phyloP scores from a whole-genome alignment of 2,329 filamentous ascomycete species.

The Ilyonectria sp. region DNA sequence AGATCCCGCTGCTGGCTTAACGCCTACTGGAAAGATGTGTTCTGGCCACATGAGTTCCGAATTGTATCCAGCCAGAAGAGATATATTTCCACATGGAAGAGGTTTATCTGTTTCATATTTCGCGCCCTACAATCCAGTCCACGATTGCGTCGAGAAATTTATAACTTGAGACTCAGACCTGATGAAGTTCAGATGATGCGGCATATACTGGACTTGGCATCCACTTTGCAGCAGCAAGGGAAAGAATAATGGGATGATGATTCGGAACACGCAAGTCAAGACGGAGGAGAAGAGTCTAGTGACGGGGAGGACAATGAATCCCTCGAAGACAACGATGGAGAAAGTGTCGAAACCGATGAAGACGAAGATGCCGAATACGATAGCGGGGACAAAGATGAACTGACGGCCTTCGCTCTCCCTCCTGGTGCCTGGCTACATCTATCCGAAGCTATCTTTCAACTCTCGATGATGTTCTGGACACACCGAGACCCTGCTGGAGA shows the following conservation, averaged over 20 bases:
- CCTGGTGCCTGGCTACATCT: neutral
- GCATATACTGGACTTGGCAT: constrained; percentile 1
- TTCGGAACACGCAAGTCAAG: neutral
- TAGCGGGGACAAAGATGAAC: constrained; percentile 1
- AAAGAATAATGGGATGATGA: constrained; percentile 1
- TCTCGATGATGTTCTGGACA: neutral
- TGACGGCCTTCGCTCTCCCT: neutral
- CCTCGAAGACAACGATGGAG: neutral
- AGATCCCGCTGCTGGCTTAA: neutral
- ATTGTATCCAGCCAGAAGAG: neutral
- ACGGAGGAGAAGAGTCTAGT: neutral
- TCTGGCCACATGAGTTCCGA: neutral
- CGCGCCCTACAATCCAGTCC: neutral
- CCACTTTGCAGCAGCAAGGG: neutral
- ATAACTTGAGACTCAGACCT: neutral
- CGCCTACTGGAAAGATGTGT: neutral
- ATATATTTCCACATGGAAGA: neutral
- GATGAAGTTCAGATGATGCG: neutral
- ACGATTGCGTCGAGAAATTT: neutral
- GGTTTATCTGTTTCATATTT: constrained; percentile 1
- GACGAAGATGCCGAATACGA: neutral
- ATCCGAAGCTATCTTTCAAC: neutral
- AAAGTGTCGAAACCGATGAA: neutral
- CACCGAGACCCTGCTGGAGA: neutral
- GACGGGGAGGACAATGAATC: neutral